Evolutionary conservation across 108 stramenopile species (phyloP), one percentile per base, ranked within the genome.

Genomic region (Fragilaria radians): DNA sequence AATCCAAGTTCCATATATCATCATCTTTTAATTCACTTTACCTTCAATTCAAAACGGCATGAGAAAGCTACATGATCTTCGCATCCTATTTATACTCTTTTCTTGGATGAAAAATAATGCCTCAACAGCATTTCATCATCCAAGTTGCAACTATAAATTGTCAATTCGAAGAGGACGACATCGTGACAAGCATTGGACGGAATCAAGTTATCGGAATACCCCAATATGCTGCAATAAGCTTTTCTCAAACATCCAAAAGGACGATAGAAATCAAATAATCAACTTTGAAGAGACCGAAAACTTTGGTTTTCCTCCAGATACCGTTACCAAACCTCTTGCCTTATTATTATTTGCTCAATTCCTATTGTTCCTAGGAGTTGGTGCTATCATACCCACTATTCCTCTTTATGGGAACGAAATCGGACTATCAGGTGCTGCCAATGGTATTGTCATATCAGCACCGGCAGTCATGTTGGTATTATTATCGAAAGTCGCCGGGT

Each of bases 371-470:
- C 42, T 89, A 30, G 87, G 87, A 32, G 87, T 89, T 28, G 87
- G 87, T 22, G 87, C 83, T 9, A 82, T 89, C 32, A 85, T 89
- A 23, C 87, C 87, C 28, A 68, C 67, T 23, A 76, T 89, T 28
- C 83, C 87, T 2, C 46, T 89, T 24, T 89, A 89, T 55, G 83
- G 79, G 0, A 82, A 85, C 45, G 78, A 78, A 55, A 77, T 89
- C 50, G 87, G 87, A 0, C 67, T 89, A 0, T 79, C 78, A 1
- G 53, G 65, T n/a, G 69, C 83, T 5, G 70, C 75, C 29, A 85
- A 83, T 58, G 87, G 83, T 17, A 71, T 89, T 25, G 87, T 85
- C 28, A 83, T 89, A 24, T 77, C 76, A 19, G 80, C 83, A 32
- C 87, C 87, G 14, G 83, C 87, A 25, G 61, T 85, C 0, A 80